Conservation (phyloP, 495 filamentous ascomycete species). For the Penicillium cataractarum region DNA sequence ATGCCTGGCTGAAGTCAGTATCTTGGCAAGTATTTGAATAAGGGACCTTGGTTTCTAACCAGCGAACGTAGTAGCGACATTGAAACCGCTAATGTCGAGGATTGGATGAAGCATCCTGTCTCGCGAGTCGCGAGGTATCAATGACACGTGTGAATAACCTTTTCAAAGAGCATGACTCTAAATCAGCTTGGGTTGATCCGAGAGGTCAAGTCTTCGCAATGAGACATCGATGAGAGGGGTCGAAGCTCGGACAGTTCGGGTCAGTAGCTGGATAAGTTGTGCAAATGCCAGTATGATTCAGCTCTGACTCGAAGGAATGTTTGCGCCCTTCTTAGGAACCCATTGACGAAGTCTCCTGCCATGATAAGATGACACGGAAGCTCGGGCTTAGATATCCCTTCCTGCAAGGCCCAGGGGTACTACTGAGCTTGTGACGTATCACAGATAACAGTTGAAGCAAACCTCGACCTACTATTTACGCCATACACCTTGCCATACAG, state of each 20-base stretch:
- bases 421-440: neutral
- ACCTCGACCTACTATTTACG: neutral
- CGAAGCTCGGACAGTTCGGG: neutral
- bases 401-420: neutral
- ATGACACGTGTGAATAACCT: neutral
- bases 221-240: neutral
- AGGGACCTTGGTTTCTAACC: slow-evolving; percentile 30
- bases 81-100: slow-evolving; percentile 56
- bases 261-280: neutral
- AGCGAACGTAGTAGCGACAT: slow-evolving; percentile 49
- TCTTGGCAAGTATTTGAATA: neutral
- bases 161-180: neutral
- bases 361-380: neutral
- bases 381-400: neutral
- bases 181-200: neutral
- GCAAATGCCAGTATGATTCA: slow-evolving; percentile 9
- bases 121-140: slow-evolving; percentile 3
- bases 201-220: neutral
- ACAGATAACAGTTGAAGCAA: neutral
- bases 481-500: no score
- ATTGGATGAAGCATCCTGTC: slow-evolving; percentile 49
- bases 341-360: neutral
- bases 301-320: slow-evolving; percentile 8
- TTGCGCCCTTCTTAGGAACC: neutral
- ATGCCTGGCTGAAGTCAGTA: slow-evolving; percentile 26